Evolutionary conservation across 768 basidiomycete genomes (phyloP).

Genomic region (Russula sp.): DNA sequence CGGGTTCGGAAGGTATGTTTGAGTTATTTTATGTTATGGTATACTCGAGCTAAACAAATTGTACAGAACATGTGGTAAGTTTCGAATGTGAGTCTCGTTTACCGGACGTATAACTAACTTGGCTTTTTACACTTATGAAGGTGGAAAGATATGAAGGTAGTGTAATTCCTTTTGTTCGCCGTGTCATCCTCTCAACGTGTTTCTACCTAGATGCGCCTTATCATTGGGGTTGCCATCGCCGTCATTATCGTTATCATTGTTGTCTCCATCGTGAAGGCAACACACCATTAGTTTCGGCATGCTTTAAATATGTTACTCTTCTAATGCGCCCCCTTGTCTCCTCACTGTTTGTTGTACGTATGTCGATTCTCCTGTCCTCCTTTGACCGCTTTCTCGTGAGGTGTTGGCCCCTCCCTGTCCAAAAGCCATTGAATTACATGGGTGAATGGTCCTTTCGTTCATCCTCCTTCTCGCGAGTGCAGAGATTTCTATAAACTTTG

Average conservation of each 20-base stretch:
- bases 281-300: slow-evolving; percentile 40
- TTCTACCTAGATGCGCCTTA: slow-evolving; percentile 80
- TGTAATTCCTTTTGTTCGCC: slow-evolving; percentile 30
- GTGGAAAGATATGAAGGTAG: slow-evolving; percentile 98
- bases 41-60: slow-evolving; percentile 19
- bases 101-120: not conserved
- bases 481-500: slow-evolving; percentile 15
- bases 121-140: slow-evolving; percentile 38
- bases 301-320: slow-evolving; percentile 26
- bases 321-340: slow-evolving; percentile 19
- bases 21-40: not conserved
- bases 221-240: slow-evolving; percentile 85
- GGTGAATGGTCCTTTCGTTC: slow-evolving; percentile 14
- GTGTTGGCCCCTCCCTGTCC: slow-evolving; percentile 1
- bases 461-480: slow-evolving; percentile 3
- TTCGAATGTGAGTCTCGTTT: not conserved
- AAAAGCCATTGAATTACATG: slow-evolving; percentile 12
- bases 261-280: slow-evolving; percentile 89
- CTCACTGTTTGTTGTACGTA: slow-evolving; percentile 29
- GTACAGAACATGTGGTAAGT: slow-evolving; percentile 87
- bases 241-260: slow-evolving; percentile 95
- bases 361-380: slow-evolving; percentile 16
- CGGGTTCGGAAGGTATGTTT: slow-evolving; percentile 87
- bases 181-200: slow-evolving; percentile 16
- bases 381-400: slow-evolving; percentile 18